phyloP scores from a whole-genome alignment of 352 stramenopile species.

The Globisporangium echinulatum region DNA sequence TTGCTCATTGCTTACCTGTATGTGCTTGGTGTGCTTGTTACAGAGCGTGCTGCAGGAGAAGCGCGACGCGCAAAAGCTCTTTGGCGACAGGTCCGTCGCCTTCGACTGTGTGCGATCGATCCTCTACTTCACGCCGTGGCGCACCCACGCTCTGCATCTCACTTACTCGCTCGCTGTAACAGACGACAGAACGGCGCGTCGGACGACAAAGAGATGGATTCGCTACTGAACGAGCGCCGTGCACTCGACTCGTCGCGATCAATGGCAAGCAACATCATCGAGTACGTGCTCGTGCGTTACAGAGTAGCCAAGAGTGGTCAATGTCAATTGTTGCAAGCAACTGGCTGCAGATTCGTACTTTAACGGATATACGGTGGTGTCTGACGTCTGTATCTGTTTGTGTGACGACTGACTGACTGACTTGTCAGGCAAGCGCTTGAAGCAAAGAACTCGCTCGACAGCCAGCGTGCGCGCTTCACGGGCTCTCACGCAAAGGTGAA shows the following conservation, averaged over 20 bases:
- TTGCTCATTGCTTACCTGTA: not conserved
- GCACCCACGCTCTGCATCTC: not conserved
- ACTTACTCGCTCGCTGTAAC: not conserved
- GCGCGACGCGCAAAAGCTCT: slow-evolving; percentile 73
- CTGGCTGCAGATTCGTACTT: no score
- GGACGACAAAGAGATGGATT: slow-evolving; percentile 70
- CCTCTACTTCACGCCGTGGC: not conserved
- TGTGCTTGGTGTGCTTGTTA: not conserved
- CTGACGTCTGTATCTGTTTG: not conserved
- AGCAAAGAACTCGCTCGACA: slow-evolving; percentile 83
- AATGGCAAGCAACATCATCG: slow-evolving; percentile 80
- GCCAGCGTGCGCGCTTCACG: slow-evolving; percentile 85
- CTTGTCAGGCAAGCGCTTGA: slow-evolving; percentile 64
- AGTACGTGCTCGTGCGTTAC: slow-evolving; percentile 24
- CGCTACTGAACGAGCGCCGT: slow-evolving; percentile 73
- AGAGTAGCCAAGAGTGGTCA: no score
- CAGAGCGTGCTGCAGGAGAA: slow-evolving; percentile 81
- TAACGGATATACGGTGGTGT: not conserved
- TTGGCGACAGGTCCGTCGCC: slow-evolving; percentile 55
- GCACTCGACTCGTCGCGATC: slow-evolving; percentile 74
- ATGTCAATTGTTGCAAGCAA: no score
- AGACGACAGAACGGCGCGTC: slow-evolving; percentile 40
- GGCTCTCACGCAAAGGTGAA: slow-evolving; percentile 80
- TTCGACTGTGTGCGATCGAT: not conserved
- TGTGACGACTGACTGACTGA: not conserved